Base-by-base conservation (phyloP, 805 yeast species). In the Monosporozyma siamensis region DNA sequence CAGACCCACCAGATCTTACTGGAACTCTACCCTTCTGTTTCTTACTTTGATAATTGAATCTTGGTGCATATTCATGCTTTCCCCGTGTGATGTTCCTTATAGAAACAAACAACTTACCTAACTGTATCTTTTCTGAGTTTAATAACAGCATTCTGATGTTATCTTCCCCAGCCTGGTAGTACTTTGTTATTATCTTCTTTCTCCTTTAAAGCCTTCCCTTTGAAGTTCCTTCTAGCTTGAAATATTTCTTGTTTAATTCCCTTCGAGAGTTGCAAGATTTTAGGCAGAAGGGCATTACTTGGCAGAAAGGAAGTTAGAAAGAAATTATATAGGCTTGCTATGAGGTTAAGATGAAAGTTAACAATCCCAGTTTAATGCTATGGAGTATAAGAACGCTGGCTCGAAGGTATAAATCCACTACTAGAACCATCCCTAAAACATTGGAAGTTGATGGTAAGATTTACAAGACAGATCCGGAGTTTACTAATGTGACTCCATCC, bases 1-100 rank as follows among this genome's bases (percentile, higher is more conserved):
- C 71, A 2, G 97, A 88, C 1, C 97, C 97, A 41, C 98, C 98
- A 11, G 83, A 85, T 63, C 95, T 82, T 9, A 89, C 96, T 1
- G 94, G 77, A 6, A 92, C 96, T 53, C 97, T 73, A 22, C 98
- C 98, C 62, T 92, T 92, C 65, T 85, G 88, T 39, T 86, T 84
- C 64, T 90, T 90, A 54, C 76, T 71, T 26, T 52, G 54, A 18
- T 44, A 38, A 52, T 75, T 78, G 61, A 70, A 80, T 54, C 90
- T 71, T 32, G 95, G 95, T n/a, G 87, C 86, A 54, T 72, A 75
- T 53, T 80, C 87, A 58, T 80, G 87, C 44, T 32, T 40, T 20
- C 24, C 20, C 14, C 42, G 42, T 4, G 35, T 32, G 18, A 32
- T 18, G 23, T 32, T 32, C 23, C 35, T 32, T 11, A 32, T 18